Evolutionary conservation across 2,329 filamentous ascomycete species (phyloP), one percentile per base, ranked within the genome.

Genomic region (Aspergillus sp.): DNA sequence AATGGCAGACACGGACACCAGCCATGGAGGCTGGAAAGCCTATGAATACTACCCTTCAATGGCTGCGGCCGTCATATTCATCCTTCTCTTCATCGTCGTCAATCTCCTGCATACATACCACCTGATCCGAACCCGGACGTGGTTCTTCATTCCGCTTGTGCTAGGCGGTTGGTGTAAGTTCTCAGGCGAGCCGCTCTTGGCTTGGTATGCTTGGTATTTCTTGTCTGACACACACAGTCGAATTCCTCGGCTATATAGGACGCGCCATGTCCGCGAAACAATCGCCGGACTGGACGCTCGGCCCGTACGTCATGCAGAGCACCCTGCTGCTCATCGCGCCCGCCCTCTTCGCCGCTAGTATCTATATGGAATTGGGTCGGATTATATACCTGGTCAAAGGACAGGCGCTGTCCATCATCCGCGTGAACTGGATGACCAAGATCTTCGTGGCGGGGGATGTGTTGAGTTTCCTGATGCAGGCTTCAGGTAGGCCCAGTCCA

Each of bases 241-340:
- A 85, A 63, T 64, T 73, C 1, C 70, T 85, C 20, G 84, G 83
- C 18, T 85, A 84, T 65, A 71, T 82, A 54, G 81, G 78, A 26
- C 80, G 84, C 46, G 74, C 77, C 9, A 63, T 82, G 53, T 80
- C 79, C 0, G 70, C 75, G 1, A 56, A 66, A 0, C 65, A 82
- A 46, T 63, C 68, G 0, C 69, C 69, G 1, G 16, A 70, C 47
- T 70, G 64, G 62, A 66, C 65, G 1, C 57, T 65, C 10, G 68
- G 67, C 3, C 64, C 66, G 6, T 72, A 71, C 52, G 53, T 69
- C 9, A 69, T 69, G 57, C 67, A 71, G 36, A 69, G 65, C 56
- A 65, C 65, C 6, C 57, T 71, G 24, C 52, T 71, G n/a, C 63
- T 71, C 2, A 57, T 71, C 14, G 68, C 67, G 0, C 67, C 66